phyloP scores from a whole-genome alignment of 139 green algal genomes.

The Nannochloris sp. region DNA sequence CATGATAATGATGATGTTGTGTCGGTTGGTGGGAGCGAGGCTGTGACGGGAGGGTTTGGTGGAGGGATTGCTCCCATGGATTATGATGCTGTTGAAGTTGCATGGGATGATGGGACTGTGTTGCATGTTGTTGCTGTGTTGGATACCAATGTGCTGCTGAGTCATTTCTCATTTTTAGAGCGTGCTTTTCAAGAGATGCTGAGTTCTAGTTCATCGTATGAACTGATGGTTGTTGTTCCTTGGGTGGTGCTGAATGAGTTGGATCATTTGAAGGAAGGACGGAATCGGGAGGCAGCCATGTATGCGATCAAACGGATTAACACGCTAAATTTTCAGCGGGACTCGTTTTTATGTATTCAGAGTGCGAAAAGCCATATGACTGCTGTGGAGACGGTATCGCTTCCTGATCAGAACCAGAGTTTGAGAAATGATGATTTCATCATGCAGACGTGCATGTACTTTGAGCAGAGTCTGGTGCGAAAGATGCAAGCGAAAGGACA shows the following conservation, averaged over 20 bases:
- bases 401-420: not conserved
- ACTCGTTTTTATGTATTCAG: slow-evolving; percentile 20
- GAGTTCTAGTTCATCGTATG: slow-evolving; percentile 5
- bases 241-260: slow-evolving; percentile 40
- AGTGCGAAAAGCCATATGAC: slow-evolving; percentile 11
- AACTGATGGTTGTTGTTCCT: slow-evolving; percentile 33
- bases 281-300: not conserved
- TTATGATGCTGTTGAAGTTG: not conserved
- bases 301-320: slow-evolving; percentile 17
- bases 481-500: not conserved
- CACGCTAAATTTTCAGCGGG: slow-evolving; percentile 3
- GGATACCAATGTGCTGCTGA: slow-evolving; percentile 39
- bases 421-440: slow-evolving; percentile 32
- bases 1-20: not conserved
- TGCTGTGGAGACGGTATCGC: not conserved
- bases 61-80: slow-evolving; percentile 1
- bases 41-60: too few relatives aligned
- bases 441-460: slow-evolving; percentile 20
- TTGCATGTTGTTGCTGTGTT: slow-evolving; percentile 27
- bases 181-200: slow-evolving; percentile 1
- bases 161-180: slow-evolving; percentile 19
- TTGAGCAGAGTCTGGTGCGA: not conserved
- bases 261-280: slow-evolving; percentile 28
- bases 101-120: slow-evolving; percentile 5
- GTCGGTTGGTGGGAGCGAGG: not conserved